Percentiles rank a stretch among this genome's conserved stretches.
Conservation (phyloP, 352 stramenopile genomes). For the Elongisporangium prolatum region DNA sequence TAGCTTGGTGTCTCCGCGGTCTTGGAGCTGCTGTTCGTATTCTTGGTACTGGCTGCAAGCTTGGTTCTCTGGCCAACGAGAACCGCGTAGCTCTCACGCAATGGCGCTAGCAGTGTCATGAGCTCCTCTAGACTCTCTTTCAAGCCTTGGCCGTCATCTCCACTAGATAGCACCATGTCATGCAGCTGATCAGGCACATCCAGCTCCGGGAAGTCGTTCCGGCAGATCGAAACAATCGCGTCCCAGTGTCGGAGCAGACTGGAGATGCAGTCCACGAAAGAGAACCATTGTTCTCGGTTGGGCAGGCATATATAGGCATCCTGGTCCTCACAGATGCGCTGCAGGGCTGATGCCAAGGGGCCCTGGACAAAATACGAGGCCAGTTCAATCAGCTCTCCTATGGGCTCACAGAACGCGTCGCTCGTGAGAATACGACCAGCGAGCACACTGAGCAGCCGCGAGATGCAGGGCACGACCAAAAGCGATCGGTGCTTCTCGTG, state of each 20-base stretch:
- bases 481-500: constrained; percentile 32
- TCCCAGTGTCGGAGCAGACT: constrained; percentile 44
- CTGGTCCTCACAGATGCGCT: constrained; percentile 31
- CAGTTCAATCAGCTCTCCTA: constrained; percentile 65
- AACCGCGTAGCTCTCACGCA: constrained; percentile 59
- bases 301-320: constrained; percentile 43
- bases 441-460: constrained; percentile 44
- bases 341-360: constrained; percentile 30
- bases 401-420: constrained; percentile 28
- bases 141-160: constrained; percentile 20
- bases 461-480: constrained; percentile 68
- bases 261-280: constrained; percentile 55
- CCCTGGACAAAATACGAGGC: constrained; percentile 55
- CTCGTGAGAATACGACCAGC: constrained; percentile 56
- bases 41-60: constrained; percentile 4
- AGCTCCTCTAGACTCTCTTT: constrained; percentile 29
- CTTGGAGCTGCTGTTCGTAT: constrained; percentile 12
- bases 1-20: constrained; percentile 20
- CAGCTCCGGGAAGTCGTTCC: constrained; percentile 10
- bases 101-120: constrained; percentile 44
- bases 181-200: constrained; percentile 40
- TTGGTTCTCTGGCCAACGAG: constrained; percentile 33
- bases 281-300: constrained; percentile 55
- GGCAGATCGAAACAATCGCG: constrained; percentile 49
- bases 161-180: constrained; percentile 35